phyloP scores from a whole-genome alignment of 2,329 filamentous ascomycete genomes.

The Hypoxylon rubiginosum region DNA sequence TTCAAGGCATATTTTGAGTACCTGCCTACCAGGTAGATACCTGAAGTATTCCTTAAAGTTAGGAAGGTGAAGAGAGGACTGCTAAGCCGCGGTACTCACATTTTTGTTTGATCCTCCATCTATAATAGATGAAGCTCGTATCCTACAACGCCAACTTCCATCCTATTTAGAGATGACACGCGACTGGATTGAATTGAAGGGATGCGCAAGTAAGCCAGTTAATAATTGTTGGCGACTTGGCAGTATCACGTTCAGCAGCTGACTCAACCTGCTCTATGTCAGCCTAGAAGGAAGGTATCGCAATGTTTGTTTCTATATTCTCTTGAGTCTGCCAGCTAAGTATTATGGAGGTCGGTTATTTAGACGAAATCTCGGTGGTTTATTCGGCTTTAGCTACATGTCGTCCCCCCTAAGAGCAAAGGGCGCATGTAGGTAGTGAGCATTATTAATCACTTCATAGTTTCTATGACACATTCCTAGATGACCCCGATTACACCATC shows the following conservation, averaged over 20 bases:
- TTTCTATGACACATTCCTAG: not conserved
- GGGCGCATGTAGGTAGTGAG: not conserved
- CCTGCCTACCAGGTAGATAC: no score
- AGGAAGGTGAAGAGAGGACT: conserved; percentile 13
- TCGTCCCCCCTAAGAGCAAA: not conserved
- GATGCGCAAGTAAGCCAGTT: conserved; percentile 9
- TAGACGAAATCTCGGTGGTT: not conserved
- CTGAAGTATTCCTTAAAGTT: conserved; percentile 2
- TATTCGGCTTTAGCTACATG: not conserved
- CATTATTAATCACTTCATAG: not conserved
- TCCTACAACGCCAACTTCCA: conserved; percentile 17
- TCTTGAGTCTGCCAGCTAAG: not conserved
- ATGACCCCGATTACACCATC: not conserved
- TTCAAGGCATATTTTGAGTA: not conserved
- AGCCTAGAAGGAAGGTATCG: not conserved
- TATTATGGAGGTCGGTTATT: not conserved
- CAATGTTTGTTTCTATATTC: not conserved
- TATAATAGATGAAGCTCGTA: conserved; percentile 23
- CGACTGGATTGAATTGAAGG: conserved; percentile 15
- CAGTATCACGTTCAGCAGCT: not conserved
- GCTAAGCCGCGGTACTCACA: conserved; percentile 15
- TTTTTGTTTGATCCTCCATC: conserved; percentile 34
- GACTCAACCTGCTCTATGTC: not conserved
- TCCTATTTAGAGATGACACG: conserved; percentile 16
- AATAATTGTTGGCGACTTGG: conserved; percentile 17